A percentile compares a stretch with the other conserved stretches of the same genome.
Evolutionary conservation across 2,329 filamentous ascomycete species (phyloP).

Genomic region (Alternaria consortialis): DNA sequence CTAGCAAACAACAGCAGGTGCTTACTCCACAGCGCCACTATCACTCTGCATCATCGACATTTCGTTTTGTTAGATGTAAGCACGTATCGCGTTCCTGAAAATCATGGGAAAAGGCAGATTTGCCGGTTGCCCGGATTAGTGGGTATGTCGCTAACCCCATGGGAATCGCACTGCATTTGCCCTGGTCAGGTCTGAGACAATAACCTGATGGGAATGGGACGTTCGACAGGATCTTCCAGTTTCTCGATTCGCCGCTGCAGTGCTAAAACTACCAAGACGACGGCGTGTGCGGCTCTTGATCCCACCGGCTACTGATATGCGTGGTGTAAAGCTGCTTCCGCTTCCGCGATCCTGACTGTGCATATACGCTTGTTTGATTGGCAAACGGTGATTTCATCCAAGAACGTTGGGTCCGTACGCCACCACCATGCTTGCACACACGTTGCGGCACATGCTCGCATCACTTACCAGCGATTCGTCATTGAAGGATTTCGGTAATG

Average conservation of each 20-base stretch:
- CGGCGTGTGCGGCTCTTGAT: slow-evolving; percentile 5
- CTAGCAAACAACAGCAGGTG: neutral
- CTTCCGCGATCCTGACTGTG: slow-evolving; percentile 12
- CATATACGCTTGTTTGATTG: slow-evolving; percentile 1
- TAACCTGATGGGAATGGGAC: neutral
- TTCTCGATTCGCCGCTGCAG: slow-evolving; percentile 6
- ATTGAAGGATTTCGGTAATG: neutral
- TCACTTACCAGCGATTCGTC: neutral
- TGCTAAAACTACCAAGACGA: slow-evolving; percentile 1
- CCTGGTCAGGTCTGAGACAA: slow-evolving; percentile 14
- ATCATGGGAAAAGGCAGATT: neutral
- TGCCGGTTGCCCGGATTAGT: neutral
- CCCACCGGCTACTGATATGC: neutral
- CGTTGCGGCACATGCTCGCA: neutral
- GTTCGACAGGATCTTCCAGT: slow-evolving; percentile 1
- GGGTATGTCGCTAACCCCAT: slow-evolving; percentile 8
- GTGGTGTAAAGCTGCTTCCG: slow-evolving; percentile 1
- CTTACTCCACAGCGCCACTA: neutral
- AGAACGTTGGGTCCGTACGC: slow-evolving; percentile 6
- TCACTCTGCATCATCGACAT: neutral
- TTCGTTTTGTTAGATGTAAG: neutral
- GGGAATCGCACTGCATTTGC: slow-evolving; percentile 7
- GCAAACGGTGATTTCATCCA: neutral
- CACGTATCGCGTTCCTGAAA: neutral
- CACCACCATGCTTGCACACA: slow-evolving; percentile 5